Base-by-base conservation (phyloP, 2,329 filamentous ascomycete genomes). In the Myriangium duriaei region DNA sequence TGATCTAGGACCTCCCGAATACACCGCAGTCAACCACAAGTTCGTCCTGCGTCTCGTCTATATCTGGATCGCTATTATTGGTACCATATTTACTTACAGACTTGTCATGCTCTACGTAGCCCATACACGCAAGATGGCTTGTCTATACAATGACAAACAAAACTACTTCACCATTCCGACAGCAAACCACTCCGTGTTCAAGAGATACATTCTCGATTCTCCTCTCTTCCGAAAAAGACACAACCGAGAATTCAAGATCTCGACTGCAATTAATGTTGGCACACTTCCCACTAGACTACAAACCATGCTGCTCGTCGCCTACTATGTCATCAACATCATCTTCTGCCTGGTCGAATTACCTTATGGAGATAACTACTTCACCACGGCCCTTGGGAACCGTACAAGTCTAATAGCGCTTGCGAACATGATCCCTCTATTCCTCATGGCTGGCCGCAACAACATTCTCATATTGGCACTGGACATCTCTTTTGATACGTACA, bases 401-500 rank as follows among this genome's bases (percentile, higher is more conserved):
- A 77, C 76, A 13, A 82, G 81, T 45, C 67, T 78, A 32, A 65
- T 88, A 44, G 62, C 80, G 5, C 72, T 76, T 30, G 72, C 83
- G 55, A 88, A 88, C 63, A 82, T 87, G 81, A 68, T 79, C 43
- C 81, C 82, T 1, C 64, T 87, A 3, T 81, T 86, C 59, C 57
- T 86, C 34, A 67, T 86, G 55, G 79, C 80, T 32, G 76, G 78
- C 30, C 71, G 81, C 49, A 87, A 86, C 63, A 87, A 87, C 60
- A 80, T 80, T 14, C 65, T 88, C 46, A 84, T 87, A 53, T 66
- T 67, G 43, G 64, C 81, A 47, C 67, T 83, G 37, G 75, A 76
- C 44, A 76, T 87, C 46, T 82, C 79, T 3, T 88, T 86, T 56
- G 81, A 88, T 57, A 84, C 79, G 1, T 86, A 82, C 67, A 88